These are phyloP conservation scores for Plasmodium reichenowi DNA, from an alignment of 169 alveolate species.

Conservation along the genomic window DNA sequence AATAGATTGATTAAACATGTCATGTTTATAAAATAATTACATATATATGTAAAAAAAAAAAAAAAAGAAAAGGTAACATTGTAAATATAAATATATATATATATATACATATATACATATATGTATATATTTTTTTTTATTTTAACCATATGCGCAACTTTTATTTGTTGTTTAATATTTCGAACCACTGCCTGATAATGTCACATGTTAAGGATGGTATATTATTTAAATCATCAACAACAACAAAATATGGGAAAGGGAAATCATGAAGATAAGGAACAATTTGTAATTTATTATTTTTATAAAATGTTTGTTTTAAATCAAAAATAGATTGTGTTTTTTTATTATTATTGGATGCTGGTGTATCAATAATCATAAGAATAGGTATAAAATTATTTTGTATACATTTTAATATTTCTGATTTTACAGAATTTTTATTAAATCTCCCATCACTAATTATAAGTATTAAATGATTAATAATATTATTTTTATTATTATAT, in stretches of 20 bases:
- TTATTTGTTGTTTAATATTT: conserved; percentile 46
- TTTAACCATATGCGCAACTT: neutral
- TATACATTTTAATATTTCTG: conserved; percentile 89
- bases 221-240: conserved; percentile 90
- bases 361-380: conserved; percentile 91
- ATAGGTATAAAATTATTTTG: conserved; percentile 91
- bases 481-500: conserved; percentile 72
- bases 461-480: conserved; percentile 89
- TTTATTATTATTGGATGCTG: neutral
- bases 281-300: conserved; percentile 89
- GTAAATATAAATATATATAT: neutral
- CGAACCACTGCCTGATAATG: conserved; percentile 87
- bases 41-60: conserved; percentile 1
- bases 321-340: conserved; percentile 88
- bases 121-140: neutral
- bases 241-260: conserved; percentile 96
- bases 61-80: neutral
- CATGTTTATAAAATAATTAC: no score
- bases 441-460: conserved; percentile 98
- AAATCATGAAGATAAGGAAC: conserved; percentile 95
- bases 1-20: no score
- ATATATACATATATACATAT: conserved; percentile 6
- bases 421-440: conserved; percentile 93
- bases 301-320: conserved; percentile 87
- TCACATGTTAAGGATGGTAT: conserved; percentile 89